Evolutionary conservation across 1,284 basidiomycete species (phyloP).

Genomic region (Chondrostereum purpureum): DNA sequence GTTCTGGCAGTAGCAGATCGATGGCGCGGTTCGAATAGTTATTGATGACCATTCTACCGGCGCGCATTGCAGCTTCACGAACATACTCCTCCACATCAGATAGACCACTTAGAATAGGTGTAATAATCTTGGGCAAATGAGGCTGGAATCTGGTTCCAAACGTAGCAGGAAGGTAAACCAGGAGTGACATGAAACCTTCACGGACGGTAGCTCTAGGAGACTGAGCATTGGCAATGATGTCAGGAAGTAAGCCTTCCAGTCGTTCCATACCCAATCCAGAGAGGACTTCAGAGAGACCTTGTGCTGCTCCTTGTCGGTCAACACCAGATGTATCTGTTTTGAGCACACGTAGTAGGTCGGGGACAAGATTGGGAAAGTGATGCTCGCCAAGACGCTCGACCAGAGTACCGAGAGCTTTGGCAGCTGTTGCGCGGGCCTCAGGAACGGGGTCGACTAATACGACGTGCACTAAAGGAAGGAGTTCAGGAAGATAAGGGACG

Average conservation of each 20-base stretch:
- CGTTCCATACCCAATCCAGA: slow-evolving; percentile 96
- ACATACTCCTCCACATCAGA: slow-evolving; percentile 94
- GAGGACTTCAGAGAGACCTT: slow-evolving; percentile 94
- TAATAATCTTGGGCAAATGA: slow-evolving; percentile 90
- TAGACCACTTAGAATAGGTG: slow-evolving; percentile 88
- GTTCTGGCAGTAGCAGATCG: slow-evolving; percentile 89
- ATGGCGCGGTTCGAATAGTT: slow-evolving; percentile 93
- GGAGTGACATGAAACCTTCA: slow-evolving; percentile 97
- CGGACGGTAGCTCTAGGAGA: slow-evolving; percentile 88
- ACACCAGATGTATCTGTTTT: slow-evolving; percentile 94
- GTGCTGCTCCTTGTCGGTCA: slow-evolving; percentile 95
- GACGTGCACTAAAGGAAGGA: slow-evolving; percentile 87
- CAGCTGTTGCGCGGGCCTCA: slow-evolving; percentile 94
- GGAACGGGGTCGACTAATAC: slow-evolving; percentile 95
- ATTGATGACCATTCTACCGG: slow-evolving; percentile 97
- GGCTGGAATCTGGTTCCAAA: slow-evolving; percentile 96
- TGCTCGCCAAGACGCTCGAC: slow-evolving; percentile 94
- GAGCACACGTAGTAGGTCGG: slow-evolving; percentile 83
- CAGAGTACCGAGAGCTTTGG: slow-evolving; percentile 94
- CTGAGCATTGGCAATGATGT: slow-evolving; percentile 88
- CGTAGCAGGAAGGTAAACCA: slow-evolving; percentile 94
- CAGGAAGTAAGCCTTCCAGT: slow-evolving; percentile 90
- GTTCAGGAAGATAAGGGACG: slow-evolving; percentile 85
- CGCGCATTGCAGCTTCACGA: slow-evolving; percentile 94
- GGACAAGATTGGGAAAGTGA: slow-evolving; percentile 94